Conservation (phyloP, 805 yeast genomes). For the Phaffomyces thermotolerans region DNA sequence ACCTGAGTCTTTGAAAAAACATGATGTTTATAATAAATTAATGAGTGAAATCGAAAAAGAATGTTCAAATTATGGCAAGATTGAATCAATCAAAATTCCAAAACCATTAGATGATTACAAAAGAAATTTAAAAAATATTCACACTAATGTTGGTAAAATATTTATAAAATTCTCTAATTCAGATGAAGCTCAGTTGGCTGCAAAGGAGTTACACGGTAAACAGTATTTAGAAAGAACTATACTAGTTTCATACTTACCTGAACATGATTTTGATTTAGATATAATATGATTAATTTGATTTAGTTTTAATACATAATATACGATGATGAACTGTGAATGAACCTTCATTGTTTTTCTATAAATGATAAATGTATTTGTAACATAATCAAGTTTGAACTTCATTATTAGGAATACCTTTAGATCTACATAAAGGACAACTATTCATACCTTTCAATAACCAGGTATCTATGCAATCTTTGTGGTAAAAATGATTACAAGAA, state of each 20-base stretch:
- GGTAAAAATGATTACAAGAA: conserved; percentile 46
- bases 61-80: conserved; percentile 43
- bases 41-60: conserved; percentile 44
- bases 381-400: background rate
- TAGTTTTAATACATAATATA: background rate
- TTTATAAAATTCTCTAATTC: conserved; percentile 55
- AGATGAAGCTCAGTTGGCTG: conserved; percentile 48
- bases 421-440: conserved; percentile 52
- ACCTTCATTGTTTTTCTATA: too few relatives aligned
- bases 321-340: too few relatives aligned
- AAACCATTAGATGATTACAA: conserved; percentile 39
- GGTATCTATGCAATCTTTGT: conserved; percentile 48
- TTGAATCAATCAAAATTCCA: conserved; percentile 53
- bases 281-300: conserved; percentile 4
- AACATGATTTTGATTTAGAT: conserved; percentile 45
- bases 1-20: conserved; percentile 54
- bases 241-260: conserved; percentile 54
- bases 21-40: conserved; percentile 40
- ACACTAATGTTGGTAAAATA: conserved; percentile 64
- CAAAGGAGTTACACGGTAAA: conserved; percentile 54
- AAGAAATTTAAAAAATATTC: conserved; percentile 36
- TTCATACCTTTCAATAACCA: conserved; percentile 49
- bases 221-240: conserved; percentile 63
- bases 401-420: conserved; percentile 30
- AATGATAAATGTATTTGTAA: too few relatives aligned